phyloP scores from a whole-genome alignment of 1,139 yeast genomes.

The Protomyces pachydermus region DNA sequence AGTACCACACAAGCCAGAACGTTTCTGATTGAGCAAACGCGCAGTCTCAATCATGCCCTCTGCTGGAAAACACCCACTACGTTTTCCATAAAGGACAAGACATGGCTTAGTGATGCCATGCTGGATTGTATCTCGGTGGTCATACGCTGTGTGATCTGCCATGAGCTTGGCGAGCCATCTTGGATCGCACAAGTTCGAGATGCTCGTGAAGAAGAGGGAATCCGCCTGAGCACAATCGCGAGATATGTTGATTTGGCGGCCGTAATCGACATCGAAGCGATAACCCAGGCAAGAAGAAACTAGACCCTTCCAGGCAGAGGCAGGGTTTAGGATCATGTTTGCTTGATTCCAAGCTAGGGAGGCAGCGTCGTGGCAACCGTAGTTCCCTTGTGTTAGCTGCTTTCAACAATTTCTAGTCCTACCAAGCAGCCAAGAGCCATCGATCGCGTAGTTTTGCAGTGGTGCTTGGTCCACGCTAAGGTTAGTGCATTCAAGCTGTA shows the following conservation, averaged over 20 bases:
- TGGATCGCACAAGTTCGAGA: not conserved
- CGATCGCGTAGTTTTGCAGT: conserved; percentile 16
- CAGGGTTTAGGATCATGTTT: not conserved
- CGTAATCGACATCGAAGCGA: conserved; percentile 3
- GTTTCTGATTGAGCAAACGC: not conserved
- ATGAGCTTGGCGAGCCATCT: conserved; percentile 23
- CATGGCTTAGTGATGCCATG: conserved; percentile 2
- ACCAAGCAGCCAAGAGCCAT: conserved; percentile 11
- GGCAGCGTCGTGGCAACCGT: conserved; percentile 27
- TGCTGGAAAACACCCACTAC: conserved; percentile 19
- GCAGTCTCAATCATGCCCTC: conserved; percentile 19
- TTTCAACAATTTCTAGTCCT: not conserved
- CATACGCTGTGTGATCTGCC: conserved; percentile 20
- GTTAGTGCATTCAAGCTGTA: not conserved
- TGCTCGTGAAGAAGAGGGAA: conserved; percentile 3
- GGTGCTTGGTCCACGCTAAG: conserved; percentile 21
- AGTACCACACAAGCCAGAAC: not conserved
- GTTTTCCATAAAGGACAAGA: conserved; percentile 14
- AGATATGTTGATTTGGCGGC: not conserved
- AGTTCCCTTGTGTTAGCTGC: conserved; percentile 1
- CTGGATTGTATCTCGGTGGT: conserved; percentile 13
- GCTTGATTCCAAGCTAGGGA: conserved; percentile 24
- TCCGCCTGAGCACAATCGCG: not conserved
- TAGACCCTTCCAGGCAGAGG: conserved; percentile 3
- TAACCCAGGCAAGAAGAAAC: conserved; percentile 19